Base-by-base conservation (phyloP, 495 filamentous ascomycete species). In the Amphirosellinia nigrospora region DNA sequence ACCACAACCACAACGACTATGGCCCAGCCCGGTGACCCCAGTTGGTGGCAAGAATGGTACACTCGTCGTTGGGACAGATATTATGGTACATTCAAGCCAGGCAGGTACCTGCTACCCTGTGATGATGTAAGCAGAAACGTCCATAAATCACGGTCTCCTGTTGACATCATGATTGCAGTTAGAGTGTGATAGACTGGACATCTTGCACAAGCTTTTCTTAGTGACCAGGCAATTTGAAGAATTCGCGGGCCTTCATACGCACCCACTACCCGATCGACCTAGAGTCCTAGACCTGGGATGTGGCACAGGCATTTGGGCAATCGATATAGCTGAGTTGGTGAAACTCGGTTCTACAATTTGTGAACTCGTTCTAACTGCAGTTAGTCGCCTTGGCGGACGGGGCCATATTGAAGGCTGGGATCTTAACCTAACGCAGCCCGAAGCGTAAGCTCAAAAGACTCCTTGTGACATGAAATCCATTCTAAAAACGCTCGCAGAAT, bases 271-370 rank as follows among this genome's bases (percentile, higher is more conserved):
- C 64, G 21, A 79, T 11, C 53, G 75, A 23, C 80, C 82, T 7
- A 80, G 87, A 28, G 89, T 97, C 46, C 81, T 98, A 28, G 94
- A 98, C 77, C 77, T 97, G 58, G 94, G 94, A 32, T 93, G 91
- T 70, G 94, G 94, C 13, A 97, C 94, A 0, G 94, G 94, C 6
- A 95, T 97, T 58, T 97, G 94, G 94, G 86, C 89, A 26, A 94
- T 96, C 74, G 91, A 96, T 72, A 90, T 97, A 80, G 92, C 92
- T 69, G 89, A 91, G 89, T 91, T 82, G 81, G 90, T 85, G 32
- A 30, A 39, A 32, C 3, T 55, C 16, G n/a, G 36, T 67, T 15
- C n/a, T 15, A 10, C 16, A 32, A 55, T 23, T 59, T 19, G 46
- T 11, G 30, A 38, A 23, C 55, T 45, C 41, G 36, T 64, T 55